These are phyloP conservation scores for Penicillium capsulatum DNA, from an alignment of 2,329 filamentous ascomycete species.

Conservation along the genomic window DNA sequence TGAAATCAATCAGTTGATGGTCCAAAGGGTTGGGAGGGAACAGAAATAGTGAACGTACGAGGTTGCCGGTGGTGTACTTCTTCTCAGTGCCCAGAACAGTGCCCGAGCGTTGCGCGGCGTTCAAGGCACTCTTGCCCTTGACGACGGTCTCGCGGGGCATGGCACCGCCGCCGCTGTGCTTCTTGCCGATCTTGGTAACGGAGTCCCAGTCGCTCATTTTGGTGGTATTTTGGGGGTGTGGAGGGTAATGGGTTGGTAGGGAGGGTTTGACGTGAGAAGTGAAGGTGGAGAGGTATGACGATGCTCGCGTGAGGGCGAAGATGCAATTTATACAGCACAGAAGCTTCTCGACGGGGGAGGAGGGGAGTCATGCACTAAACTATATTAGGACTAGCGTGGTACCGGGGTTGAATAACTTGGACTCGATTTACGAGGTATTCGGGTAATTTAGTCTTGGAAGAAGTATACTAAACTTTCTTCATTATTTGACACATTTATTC, in stretches of 20 bases:
- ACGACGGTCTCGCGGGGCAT: slow-evolving; percentile 78
- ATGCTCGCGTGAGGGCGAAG: slow-evolving; percentile 31
- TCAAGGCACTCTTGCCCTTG: slow-evolving; percentile 76
- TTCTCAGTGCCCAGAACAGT: slow-evolving; percentile 81
- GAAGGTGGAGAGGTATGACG: slow-evolving; percentile 15
- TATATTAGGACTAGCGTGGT: neutral
- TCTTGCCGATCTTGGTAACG: slow-evolving; percentile 91
- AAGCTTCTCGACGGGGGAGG: slow-evolving; percentile 36
- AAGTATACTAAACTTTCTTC: too few species aligned
- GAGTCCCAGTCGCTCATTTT: slow-evolving; percentile 78
- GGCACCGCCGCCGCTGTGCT: slow-evolving; percentile 60
- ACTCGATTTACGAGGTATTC: too few species aligned
- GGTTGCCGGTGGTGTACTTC: slow-evolving; percentile 76
- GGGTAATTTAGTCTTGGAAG: too few species aligned
- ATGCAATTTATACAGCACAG: slow-evolving; percentile 38
- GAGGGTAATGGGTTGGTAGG: slow-evolving; percentile 1
- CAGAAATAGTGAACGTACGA: slow-evolving; percentile 58
- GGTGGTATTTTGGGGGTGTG: slow-evolving; percentile 7
- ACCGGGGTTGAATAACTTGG: neutral
- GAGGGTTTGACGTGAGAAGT: slow-evolving; percentile 3
- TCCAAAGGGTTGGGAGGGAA: neutral
- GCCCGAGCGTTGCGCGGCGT: slow-evolving; percentile 81
- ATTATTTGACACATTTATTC: too few species aligned
- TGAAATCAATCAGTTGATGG: slow-evolving; percentile 9
- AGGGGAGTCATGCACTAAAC: slow-evolving; percentile 25